These are phyloP conservation scores for Hypericum androsaemum DNA, from an alignment of 345 rosid genomes.

Conservation along the genomic window DNA sequence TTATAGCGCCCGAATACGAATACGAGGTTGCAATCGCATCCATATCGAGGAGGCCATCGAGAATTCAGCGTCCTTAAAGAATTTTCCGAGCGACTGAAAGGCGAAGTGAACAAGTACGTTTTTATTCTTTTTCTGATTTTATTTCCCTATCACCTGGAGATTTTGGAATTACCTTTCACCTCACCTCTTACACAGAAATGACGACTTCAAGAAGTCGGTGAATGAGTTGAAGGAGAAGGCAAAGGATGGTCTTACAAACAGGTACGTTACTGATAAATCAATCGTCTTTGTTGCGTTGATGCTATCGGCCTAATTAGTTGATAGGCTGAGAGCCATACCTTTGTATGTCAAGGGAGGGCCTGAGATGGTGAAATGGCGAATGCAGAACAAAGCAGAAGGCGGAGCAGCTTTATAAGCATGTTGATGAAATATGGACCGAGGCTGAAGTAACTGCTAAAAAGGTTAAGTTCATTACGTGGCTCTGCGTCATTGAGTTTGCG, in stretches of 20 bases:
- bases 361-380: slow-evolving; percentile 61
- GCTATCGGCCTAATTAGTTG: slow-evolving; percentile 26
- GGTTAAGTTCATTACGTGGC: slow-evolving; percentile 27
- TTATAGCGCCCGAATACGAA: slow-evolving; percentile 35
- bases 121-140: background rate
- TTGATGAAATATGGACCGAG: slow-evolving; percentile 78
- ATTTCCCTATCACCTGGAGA: no score
- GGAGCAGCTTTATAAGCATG: slow-evolving; percentile 81
- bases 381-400: slow-evolving; percentile 92
- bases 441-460: slow-evolving; percentile 85
- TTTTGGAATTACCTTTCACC: no score
- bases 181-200: slow-evolving; percentile 38
- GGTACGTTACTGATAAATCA: slow-evolving; percentile 36
- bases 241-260: slow-evolving; percentile 59
- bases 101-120: slow-evolving; percentile 54
- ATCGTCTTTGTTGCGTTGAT: background rate
- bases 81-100: slow-evolving; percentile 64
- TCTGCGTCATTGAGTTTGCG: no score
- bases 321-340: slow-evolving; percentile 47
- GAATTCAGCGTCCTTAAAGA: slow-evolving; percentile 65
- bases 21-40: slow-evolving; percentile 29
- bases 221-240: slow-evolving; percentile 72
- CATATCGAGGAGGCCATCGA: slow-evolving; percentile 30
- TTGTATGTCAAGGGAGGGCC: slow-evolving; percentile 58
- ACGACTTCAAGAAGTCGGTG: slow-evolving; percentile 62